Evolutionary conservation across 2,329 filamentous ascomycete genomes (phyloP), one percentile per base, ranked within the genome.

Genomic region (Colletotrichum navitas): DNA sequence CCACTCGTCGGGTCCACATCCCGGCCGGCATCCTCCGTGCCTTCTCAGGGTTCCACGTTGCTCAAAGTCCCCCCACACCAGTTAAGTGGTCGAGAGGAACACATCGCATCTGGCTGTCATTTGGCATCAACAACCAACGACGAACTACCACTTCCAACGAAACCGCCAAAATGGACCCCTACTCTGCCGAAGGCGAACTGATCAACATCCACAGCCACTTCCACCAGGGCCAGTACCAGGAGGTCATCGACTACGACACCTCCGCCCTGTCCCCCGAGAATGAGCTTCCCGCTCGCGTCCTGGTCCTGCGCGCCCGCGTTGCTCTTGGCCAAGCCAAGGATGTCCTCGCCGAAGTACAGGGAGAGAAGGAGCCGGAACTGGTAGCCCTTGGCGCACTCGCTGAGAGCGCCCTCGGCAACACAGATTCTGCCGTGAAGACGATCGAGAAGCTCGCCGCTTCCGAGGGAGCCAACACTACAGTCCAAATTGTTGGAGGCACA

Each of bases 171-270:
- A 92, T 92, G 90, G 90, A 92, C 81, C 90, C 90, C 75, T 93
- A 91, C 81, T 92, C 90, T 59, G 87, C 90, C 74, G 90, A 92
- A 82, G 90, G 90, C 83, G 91, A 93, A 84, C 83, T 93, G 77
- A 88, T 92, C 80, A 92, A 91, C 83, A 88, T 92, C 75, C 89
- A 92, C 84, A 92, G 89, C 82, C 82, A 89, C 83, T 92, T 92
- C 83, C 88, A 92, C 81, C 89, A 92, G 81, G 94, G 93, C 79
- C 95, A 97, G 86, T 97, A 94, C 87, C 89, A 93, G 79, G 87
- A 92, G 79, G 95, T 97, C 74, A 83, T 97, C 82, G 92, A 96
- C 84, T 97, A 94, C 83, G 92, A 97, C 82, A 92, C 91, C 54
- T 90, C 92, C 7, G 86, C 91, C 71, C 92, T 98, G 79, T 96